Conservation (phyloP, 768 basidiomycete species). For the Austroboletus festivus region DNA sequence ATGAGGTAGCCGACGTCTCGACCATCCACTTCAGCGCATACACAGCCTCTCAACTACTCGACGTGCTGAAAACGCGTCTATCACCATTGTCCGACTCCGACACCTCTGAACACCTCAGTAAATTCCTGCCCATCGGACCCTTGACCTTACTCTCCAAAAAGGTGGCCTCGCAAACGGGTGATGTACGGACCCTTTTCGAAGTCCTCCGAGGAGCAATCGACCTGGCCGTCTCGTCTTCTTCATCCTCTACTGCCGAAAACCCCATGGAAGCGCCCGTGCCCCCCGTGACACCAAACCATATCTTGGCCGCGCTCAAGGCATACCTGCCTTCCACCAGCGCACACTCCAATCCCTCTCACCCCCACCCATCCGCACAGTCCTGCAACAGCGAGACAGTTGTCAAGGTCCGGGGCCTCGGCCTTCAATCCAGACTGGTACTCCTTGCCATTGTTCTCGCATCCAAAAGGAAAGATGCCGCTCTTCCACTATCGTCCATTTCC, state of each 20-base stretch:
- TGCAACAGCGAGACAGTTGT: constrained; percentile 57
- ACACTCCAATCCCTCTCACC: constrained; percentile 6
- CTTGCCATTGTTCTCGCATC: constrained; percentile 62
- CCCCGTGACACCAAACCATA: constrained; percentile 59
- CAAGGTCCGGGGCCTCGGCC: constrained; percentile 65
- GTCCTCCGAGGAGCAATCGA: constrained; percentile 80
- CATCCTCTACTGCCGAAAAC: constrained; percentile 12
- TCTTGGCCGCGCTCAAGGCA: constrained; percentile 73
- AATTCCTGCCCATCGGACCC: constrained; percentile 61
- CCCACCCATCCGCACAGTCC: constrained; percentile 22
- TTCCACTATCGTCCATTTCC: constrained; percentile 45
- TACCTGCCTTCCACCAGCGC: constrained; percentile 47
- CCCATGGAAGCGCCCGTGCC: constrained; percentile 36
- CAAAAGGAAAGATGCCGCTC: constrained; percentile 56
- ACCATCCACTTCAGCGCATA: constrained; percentile 85
- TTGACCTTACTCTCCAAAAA: constrained; percentile 75
- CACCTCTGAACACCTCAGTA: constrained; percentile 35
- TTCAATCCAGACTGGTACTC: constrained; percentile 72
- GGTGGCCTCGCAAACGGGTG: constrained; percentile 77
- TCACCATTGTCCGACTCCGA: constrained; percentile 43
- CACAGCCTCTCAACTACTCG: constrained; percentile 63
- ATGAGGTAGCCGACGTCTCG: constrained; percentile 40
- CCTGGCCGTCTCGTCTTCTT: constrained; percentile 43
- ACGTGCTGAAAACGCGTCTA: constrained; percentile 66
- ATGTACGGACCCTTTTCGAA: constrained; percentile 77